phyloP scores from a whole-genome alignment of 495 filamentous ascomycete genomes.

The Parathielavia hyrcaniae region DNA sequence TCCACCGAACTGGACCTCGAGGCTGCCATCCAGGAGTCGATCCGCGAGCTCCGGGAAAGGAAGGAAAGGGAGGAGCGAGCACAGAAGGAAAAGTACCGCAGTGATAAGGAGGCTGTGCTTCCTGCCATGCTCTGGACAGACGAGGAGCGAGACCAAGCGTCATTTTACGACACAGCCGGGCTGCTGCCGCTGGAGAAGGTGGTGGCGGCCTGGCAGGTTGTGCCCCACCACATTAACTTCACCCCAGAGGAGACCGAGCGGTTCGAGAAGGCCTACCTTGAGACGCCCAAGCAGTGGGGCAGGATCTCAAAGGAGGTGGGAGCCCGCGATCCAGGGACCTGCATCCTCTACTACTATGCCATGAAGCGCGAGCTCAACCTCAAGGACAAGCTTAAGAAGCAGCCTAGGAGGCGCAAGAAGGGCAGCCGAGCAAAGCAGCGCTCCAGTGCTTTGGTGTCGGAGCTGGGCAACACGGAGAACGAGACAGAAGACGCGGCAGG shows the following conservation, averaged over 20 bases:
- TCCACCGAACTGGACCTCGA: slow-evolving; percentile 69
- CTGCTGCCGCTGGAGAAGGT: slow-evolving; percentile 59
- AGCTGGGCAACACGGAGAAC: slow-evolving; percentile 57
- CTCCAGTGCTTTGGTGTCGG: slow-evolving; percentile 69
- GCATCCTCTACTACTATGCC: slow-evolving; percentile 93
- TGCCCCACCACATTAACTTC: slow-evolving; percentile 77
- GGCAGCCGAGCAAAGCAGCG: slow-evolving; percentile 53
- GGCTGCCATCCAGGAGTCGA: slow-evolving; percentile 67
- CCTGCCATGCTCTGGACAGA: slow-evolving; percentile 64
- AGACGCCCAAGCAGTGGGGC: slow-evolving; percentile 85
- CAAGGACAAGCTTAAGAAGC: slow-evolving; percentile 73
- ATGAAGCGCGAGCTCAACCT: slow-evolving; percentile 84
- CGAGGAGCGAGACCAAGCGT: slow-evolving; percentile 43
- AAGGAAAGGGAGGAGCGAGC: slow-evolving; percentile 62
- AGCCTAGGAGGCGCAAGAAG: slow-evolving; percentile 57
- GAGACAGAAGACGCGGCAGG: slow-evolving; percentile 43
- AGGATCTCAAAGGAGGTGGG: slow-evolving; percentile 71
- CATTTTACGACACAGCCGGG: slow-evolving; percentile 70
- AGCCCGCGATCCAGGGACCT: slow-evolving; percentile 70
- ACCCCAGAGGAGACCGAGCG: slow-evolving; percentile 66
- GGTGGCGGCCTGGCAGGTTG: slow-evolving; percentile 63
- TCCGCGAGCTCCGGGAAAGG: slow-evolving; percentile 67
- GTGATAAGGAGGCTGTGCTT: slow-evolving; percentile 76
- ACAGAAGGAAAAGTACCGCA: slow-evolving; percentile 65
- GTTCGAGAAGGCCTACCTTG: slow-evolving; percentile 74